A percentile compares a stretch with the other conserved stretches of the same genome.
phyloP scores from a whole-genome alignment of 2,329 filamentous ascomycete species.

The Alternaria infectoria region DNA sequence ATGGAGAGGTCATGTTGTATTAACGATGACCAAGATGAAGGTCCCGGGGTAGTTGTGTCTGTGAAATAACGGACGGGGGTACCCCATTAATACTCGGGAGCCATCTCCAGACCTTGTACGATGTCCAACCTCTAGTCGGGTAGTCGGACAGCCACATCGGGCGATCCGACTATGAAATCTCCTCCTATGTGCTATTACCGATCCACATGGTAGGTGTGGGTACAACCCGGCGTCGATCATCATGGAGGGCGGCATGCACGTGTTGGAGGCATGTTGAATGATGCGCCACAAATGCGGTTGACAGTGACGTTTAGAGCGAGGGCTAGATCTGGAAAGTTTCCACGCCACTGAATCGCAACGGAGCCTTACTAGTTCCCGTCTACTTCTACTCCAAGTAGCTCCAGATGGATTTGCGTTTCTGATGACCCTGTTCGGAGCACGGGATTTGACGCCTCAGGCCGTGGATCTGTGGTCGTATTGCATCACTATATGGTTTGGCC shows the following conservation, averaged over 20 bases:
- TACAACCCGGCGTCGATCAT: slow-evolving; percentile 8
- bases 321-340: slow-evolving; percentile 4
- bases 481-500: background rate
- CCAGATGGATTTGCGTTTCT: background rate
- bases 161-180: slow-evolving; percentile 5
- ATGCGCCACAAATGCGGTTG: slow-evolving; percentile 9
- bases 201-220: slow-evolving; percentile 5
- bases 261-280: background rate
- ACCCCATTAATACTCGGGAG: slow-evolving; percentile 8
- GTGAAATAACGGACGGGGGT: background rate
- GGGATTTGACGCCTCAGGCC: background rate
- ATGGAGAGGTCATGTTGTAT: slow-evolving; percentile 7
- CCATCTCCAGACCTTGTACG: slow-evolving; percentile 8
- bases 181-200: slow-evolving; percentile 3
- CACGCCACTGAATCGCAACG: background rate
- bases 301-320: slow-evolving; percentile 4
- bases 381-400: background rate
- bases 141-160: slow-evolving; percentile 7
- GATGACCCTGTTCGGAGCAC: background rate
- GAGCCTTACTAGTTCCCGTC: slow-evolving; percentile 5
- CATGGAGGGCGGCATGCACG: slow-evolving; percentile 1
- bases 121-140: background rate
- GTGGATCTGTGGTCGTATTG: background rate
- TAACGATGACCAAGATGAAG: background rate
- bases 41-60: background rate